Evolutionary conservation across 352 stramenopile genomes (phyloP), one percentile per base, ranked within the genome.

Genomic region (Phytopythium aichiense): DNA sequence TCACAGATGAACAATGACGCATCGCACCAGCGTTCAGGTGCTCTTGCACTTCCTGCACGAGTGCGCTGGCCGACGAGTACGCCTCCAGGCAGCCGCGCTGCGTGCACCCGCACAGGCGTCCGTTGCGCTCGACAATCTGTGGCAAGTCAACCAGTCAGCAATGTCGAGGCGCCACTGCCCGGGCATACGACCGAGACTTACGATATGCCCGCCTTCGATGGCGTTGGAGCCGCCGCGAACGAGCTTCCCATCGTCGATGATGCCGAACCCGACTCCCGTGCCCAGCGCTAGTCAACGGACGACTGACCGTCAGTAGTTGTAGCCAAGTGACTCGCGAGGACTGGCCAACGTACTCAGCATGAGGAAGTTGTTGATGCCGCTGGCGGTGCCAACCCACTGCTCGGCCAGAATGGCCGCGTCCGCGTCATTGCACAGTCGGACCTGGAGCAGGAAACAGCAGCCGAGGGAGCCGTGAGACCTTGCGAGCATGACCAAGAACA

Each of bases 61-160:
- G 66, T 6, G 84, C 86, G 5, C 71, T 65, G 28, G 86, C 86
- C 12, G 84, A 92, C 61, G 74, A 89, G 62, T 95, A 93, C 13
- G 78, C 77, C 71, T 95, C 86, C 16, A 95, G 66, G 33, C 86
- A 95, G 1, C 86, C 84, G 53, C 74, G 66, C 64, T 95, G 86
- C 2, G 74, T 82, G 67, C 86, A 95, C 1, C 78, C 79, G 52
- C 86, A 95, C 7, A 73, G 68, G 31, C 84, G 76, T 33, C 86
- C 86, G 66, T 92, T 93, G 56, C 80, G 81, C 63, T 92, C 84
- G 7, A 93, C 83, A 58, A 95, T 93, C 85, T 94, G 50, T 11
- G 8, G n/a, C 31, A 25, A 20, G 25, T 28, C 28, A n/a, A 9
- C 30, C 23, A 25, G 20, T 51, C 6, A 51, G 45, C 45, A 1